phyloP scores from a whole-genome alignment of 208 protist species.

The Leishmania mexicana region DNA sequence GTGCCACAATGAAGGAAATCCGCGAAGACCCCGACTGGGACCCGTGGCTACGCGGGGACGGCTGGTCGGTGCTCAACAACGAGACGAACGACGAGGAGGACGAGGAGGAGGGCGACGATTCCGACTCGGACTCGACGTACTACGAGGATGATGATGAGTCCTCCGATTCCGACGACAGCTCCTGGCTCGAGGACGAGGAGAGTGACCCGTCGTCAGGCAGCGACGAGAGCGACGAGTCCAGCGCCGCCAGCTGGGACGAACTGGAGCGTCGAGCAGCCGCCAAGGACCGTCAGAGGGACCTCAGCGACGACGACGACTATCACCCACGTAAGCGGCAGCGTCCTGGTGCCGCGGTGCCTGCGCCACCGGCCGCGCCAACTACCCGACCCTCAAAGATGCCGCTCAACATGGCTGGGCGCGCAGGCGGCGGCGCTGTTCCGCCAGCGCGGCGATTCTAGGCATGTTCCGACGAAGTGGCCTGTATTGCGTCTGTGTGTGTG shows the following conservation, averaged over 20 bases:
- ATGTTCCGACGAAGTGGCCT: not conserved
- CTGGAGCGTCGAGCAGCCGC: conserved; percentile 79
- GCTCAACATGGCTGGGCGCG: conserved; percentile 24
- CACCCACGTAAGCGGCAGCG: conserved; percentile 47
- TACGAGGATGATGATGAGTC: conserved; percentile 80
- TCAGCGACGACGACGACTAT: conserved; percentile 68
- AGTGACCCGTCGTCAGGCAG: conserved; percentile 39
- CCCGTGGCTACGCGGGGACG: conserved; percentile 67
- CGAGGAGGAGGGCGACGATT: conserved; percentile 69
- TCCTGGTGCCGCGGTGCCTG: conserved; percentile 5
- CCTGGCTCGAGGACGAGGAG: conserved; percentile 85
- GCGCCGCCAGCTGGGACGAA: conserved; percentile 83
- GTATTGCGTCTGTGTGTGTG: not conserved
- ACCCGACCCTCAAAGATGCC: conserved; percentile 32
- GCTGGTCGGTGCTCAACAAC: conserved; percentile 77
- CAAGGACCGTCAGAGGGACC: conserved; percentile 64
- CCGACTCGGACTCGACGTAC: conserved; percentile 79
- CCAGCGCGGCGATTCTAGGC: conserved; percentile 65
- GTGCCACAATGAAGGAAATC: conserved; percentile 84
- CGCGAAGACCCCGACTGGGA: conserved; percentile 85
- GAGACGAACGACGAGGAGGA: conserved; percentile 88
- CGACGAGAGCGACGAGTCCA: conserved; percentile 62
- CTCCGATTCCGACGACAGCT: conserved; percentile 61
- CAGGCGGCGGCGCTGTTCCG: conserved; percentile 34
- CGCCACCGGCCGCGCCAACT: conserved; percentile 15